Base-by-base conservation (phyloP, 1,139 yeast species). In the Debaryomyces coudertii region DNA sequence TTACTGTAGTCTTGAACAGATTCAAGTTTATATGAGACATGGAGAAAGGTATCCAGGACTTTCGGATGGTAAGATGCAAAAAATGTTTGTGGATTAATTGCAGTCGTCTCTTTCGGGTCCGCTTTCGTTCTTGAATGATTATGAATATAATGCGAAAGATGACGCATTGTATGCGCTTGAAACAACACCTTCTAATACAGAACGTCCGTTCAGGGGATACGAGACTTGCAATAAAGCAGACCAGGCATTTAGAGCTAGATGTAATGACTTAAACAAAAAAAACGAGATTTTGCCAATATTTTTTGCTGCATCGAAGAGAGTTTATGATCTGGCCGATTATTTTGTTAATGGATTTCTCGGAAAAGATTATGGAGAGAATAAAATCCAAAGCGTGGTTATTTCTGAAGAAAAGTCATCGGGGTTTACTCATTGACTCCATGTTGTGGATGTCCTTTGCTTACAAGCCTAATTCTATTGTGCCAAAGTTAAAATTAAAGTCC, bases 41-140 rank as follows among this genome's bases (percentile, higher is more conserved):
- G 76, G 75, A 0, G 75, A 69, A 47, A 55, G 75, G 43, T 70
- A 54, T 49, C 76, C 76, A 5, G 63, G 66, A 1, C 46, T 53
- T n/a, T 46, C 56, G 3, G 62, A 54, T 18, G 71, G 71, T 5
- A 48, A 42, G 16, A 40, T 36, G 8, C 63, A 58, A 22, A 63
- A 65, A 40, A 56, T 52, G 12, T 50, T 65, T 8, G 56, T 63
- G 36, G 50, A 56, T 14, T 53, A 58, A 40, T 55, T 68, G 29
- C 56, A 58, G 44, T 45, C 47, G 18, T 47, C 54, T 2, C 51
- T 64, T 31, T 49, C 47, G 1, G 69, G 68, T 1, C 65, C 61
- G 7, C 57, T 64, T 40, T 42, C 53, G 7, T 66, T 65, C 45
- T 54, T 66, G 43, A 63, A 64, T 40, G 57, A 58, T 37, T 66